Evolutionary conservation across 2,329 filamentous ascomycete genomes (phyloP).

Genomic region (Knufia fluminis): DNA sequence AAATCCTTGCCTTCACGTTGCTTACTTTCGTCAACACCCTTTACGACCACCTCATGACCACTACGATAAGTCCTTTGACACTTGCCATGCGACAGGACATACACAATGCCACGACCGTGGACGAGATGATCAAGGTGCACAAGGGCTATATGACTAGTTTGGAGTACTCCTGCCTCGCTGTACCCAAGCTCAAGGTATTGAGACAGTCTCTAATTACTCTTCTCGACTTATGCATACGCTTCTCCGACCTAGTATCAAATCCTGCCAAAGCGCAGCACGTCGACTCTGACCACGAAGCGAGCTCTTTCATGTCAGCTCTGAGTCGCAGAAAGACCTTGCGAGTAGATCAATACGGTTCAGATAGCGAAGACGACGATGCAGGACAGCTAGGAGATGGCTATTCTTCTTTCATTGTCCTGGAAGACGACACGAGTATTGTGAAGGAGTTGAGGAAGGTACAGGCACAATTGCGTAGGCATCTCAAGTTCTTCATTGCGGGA

Average conservation of each 20-base stretch:
- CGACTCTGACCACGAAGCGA: conserved; percentile 9
- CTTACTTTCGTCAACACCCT: conserved; percentile 70
- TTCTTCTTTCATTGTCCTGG: conserved; percentile 31
- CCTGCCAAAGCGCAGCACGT: conserved; percentile 1
- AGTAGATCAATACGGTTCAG: conserved; percentile 10
- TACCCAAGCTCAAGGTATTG: conserved; percentile 59
- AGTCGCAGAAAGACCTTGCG: conserved; percentile 11
- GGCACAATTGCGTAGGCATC: conserved; percentile 53
- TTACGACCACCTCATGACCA: conserved; percentile 64
- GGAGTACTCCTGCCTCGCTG: conserved; percentile 60
- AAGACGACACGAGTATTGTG: conserved; percentile 33
- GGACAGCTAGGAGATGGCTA: conserved; percentile 16
- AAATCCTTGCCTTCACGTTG: conserved; percentile 54
- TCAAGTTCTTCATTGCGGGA: conserved; percentile 63
- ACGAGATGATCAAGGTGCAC: conserved; percentile 69
- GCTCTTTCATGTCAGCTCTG: conserved; percentile 18
- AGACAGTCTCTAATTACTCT: conserved; percentile 63
- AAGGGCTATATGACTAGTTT: conserved; percentile 53
- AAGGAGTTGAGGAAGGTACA: conserved; percentile 49
- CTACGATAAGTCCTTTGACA: conserved; percentile 58
- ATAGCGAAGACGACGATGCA: not conserved
- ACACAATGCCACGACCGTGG: conserved; percentile 58
- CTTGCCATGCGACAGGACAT: conserved; percentile 50
- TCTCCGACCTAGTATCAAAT: conserved; percentile 47
- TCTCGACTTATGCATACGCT: conserved; percentile 62